phyloP scores from a whole-genome alignment of 1,284 basidiomycete genomes.

The Ustilago shanxiensis region DNA sequence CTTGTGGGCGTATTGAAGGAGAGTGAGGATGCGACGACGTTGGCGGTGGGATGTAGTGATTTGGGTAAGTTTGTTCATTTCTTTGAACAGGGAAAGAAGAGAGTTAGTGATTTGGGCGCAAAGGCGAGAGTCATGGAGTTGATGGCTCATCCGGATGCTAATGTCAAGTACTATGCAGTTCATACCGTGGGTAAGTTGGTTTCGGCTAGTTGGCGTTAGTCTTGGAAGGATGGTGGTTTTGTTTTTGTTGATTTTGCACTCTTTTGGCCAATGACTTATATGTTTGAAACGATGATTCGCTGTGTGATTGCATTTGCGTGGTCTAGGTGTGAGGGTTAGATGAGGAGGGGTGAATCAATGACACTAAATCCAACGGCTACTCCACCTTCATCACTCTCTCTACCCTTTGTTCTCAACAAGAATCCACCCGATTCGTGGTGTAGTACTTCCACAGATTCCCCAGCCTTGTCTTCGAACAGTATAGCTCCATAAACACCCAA shows the following conservation, averaged over 20 bases:
- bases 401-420: conserved; percentile 90
- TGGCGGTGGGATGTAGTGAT: conserved; percentile 66
- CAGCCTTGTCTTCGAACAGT: conserved; percentile 75
- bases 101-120: conserved; percentile 84
- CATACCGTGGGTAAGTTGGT: conserved; percentile 62
- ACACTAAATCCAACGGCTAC: conserved; percentile 92
- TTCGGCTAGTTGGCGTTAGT: conserved; percentile 62
- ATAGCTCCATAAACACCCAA: conserved; percentile 91
- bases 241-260: not conserved
- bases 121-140: conserved; percentile 94
- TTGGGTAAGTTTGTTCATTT: conserved; percentile 64
- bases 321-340: conserved; percentile 67
- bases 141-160: conserved; percentile 87
- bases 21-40: conserved; percentile 51
- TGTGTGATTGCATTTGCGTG: not conserved
- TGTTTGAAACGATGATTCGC: not conserved
- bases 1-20: conserved; percentile 76
- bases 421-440: conserved; percentile 78
- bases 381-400: conserved; percentile 92
- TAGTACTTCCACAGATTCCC: conserved; percentile 72
- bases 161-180: conserved; percentile 91
- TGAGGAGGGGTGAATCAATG: conserved; percentile 82
- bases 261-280: not conserved
- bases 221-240: conserved; percentile 8
- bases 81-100: conserved; percentile 67